Evolutionary conservation across 148 eudicot genomes (phyloP).

Genomic region (Diospyros kaki): DNA sequence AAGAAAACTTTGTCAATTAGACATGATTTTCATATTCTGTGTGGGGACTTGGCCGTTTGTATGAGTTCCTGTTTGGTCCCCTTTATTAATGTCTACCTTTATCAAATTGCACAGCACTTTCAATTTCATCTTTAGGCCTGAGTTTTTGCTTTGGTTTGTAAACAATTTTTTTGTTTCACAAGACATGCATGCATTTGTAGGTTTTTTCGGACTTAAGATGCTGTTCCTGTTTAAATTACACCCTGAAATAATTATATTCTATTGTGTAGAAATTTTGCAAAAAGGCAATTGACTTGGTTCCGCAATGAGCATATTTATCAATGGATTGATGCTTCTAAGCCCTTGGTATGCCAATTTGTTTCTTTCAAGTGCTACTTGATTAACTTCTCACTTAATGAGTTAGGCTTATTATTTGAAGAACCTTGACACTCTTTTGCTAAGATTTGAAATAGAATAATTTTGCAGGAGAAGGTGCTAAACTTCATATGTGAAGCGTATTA

Average conservation of each 20-base stretch:
- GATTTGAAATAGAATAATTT: conserved; percentile 3
- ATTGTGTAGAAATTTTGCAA: conserved; percentile 81
- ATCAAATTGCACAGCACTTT: not conserved
- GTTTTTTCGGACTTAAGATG: not conserved
- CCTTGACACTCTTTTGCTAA: conserved; percentile 4
- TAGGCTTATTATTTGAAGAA: too few species aligned
- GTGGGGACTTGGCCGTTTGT: not conserved
- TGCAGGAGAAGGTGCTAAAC: conserved; percentile 68
- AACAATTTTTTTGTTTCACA: not conserved
- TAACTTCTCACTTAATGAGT: not conserved
- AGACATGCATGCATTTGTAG: not conserved
- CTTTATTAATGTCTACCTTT: not conserved
- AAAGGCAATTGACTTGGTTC: conserved; percentile 90
- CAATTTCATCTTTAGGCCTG: not conserved
- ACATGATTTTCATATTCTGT: not conserved
- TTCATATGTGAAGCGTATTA: conserved; percentile 64
- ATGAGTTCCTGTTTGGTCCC: not conserved
- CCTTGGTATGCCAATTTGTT: conserved; percentile 57
- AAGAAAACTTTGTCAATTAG: not conserved
- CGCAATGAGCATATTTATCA: conserved; percentile 86
- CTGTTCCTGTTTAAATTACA: not conserved
- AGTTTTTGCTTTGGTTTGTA: not conserved
- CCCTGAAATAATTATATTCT: conserved; percentile 11
- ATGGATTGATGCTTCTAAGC: conserved; percentile 93
- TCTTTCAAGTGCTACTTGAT: not conserved